Base-by-base conservation (phyloP, 2,329 filamentous ascomycete species). In the Aspergillus nomiae region DNA sequence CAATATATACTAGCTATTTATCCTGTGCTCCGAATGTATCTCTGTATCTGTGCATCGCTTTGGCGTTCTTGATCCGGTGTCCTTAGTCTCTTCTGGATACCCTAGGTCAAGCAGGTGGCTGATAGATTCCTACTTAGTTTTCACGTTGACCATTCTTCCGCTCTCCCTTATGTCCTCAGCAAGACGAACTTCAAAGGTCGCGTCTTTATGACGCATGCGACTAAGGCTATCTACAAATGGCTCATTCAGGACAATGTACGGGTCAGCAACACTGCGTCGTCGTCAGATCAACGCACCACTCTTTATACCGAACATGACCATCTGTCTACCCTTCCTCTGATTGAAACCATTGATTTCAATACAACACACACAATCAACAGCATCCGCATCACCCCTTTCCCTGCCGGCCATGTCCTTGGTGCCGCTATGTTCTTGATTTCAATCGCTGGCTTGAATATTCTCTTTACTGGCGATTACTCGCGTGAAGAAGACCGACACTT, bases 221-320 rank as follows among this genome's bases (percentile, higher is more conserved):
- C 95, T 54, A 98, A 99, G 79, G 95, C 95, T 71, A 99, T 99
- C 76, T 99, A 99, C 86, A 98, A 98, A 81, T 98, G 95, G 94
- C 88, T 98, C 58, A 97, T 98, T 66, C 93, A 97, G 78, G 95
- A 99, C 79, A 96, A 93, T 69, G 92, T 99, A 51, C 90, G 95
- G 63, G 94, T 99, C 34, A 91, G 72, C 85, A 95, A 84, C 84
- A 92, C 74, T 36, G 83, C 85, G 2, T 87, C 85, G 56, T 87
- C 85, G 7, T 86, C 86, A 3, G 86, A 88, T 70, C 86, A 87
- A 66, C 83, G 86, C 67, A 86, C 86, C 28, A 84, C 87, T 46
- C 88, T 98, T 53, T 99, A 97, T 77, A 97, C 92, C 1, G 95
- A 99, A 79, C 90, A 94, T 70, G 95, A 99, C 74, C 94, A 98